A percentile compares a stretch with the other conserved stretches of the same genome.
Evolutionary conservation across 2,329 filamentous ascomycete species (phyloP).

Genomic region (Colletotrichum tamarilloi): DNA sequence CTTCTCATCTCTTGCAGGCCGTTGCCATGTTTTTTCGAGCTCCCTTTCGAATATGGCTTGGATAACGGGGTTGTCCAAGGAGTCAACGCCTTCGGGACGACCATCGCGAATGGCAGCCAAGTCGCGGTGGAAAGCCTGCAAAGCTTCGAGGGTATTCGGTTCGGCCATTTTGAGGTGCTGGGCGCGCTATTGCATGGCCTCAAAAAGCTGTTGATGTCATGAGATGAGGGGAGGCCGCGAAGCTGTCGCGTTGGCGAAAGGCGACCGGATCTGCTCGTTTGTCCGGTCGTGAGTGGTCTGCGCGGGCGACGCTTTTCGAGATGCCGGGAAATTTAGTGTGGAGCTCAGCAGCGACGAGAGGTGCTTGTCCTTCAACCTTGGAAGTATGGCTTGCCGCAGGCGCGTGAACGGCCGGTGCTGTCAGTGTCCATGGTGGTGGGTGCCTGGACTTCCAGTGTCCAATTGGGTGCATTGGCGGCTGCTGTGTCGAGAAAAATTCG

Average conservation of each 20-base stretch:
- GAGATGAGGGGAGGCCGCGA: conserved; percentile 26
- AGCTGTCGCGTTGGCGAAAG: conserved; percentile 27
- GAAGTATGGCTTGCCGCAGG: conserved; percentile 3
- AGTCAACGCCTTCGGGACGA: conserved; percentile 68
- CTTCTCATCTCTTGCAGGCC: conserved; percentile 77
- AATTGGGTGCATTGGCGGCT: conserved; percentile 12
- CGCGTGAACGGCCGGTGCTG: neutral
- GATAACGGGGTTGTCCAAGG: conserved; percentile 77
- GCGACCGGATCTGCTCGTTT: conserved; percentile 9
- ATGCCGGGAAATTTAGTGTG: conserved; percentile 37
- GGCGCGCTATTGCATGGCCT: conserved; percentile 59
- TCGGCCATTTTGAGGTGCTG: conserved; percentile 72
- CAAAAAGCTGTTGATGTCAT: conserved; percentile 24
- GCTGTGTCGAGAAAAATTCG: conserved; percentile 8
- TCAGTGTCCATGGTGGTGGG: neutral
- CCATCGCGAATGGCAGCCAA: conserved; percentile 80
- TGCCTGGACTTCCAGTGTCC: conserved; percentile 5
- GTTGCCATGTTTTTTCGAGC: conserved; percentile 80
- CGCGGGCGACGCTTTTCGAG: conserved; percentile 27
- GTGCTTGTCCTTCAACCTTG: neutral
- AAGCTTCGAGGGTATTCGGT: conserved; percentile 76
- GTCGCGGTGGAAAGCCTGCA: conserved; percentile 88
- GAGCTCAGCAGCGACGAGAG: conserved; percentile 11
- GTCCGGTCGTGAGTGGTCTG: conserved; percentile 18
- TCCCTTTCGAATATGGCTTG: conserved; percentile 77